Base-by-base conservation (phyloP, 441 rosid genomes). In the Arabidopsis lyrata region DNA sequence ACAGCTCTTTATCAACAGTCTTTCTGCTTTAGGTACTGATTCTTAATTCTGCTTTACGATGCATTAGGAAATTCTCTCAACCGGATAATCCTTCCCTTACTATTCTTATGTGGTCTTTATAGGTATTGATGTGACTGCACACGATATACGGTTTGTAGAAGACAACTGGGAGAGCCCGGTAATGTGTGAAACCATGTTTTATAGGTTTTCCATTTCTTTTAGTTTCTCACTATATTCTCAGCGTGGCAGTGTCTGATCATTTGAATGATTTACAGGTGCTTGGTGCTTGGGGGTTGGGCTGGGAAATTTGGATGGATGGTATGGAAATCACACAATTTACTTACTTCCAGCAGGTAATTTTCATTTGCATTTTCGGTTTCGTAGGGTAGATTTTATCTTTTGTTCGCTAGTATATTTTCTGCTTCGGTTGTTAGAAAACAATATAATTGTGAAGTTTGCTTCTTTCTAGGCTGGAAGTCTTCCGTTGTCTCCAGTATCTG, bases 301-400 rank as follows among this genome's bases (percentile, higher is more conserved):
- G 99, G 99, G 99, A 95, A 81, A 83, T 95, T 76, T 95, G 99
- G 99, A 95, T 95, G 99, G 99, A 95, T 82, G 99, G 99, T 76
- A 95, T 95, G 98, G 99, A 95, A 86, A 87, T 95, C 81, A 95
- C 99, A 18, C 99, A 95, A 50, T 95, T 95, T 86, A 95, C 99
- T 63, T 95, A 95, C 85, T 95, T 95, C 78, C 99, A 95, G 84
- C 99, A 95, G 99, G 99, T 95, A 70, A 38, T 38, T 73, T 79
- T 52, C 29, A 38, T 62, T 47, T 27, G 56, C 27, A 32, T 29
- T 36, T 52, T 52, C 9, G 18, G 16, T 6, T 16, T 38, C 16
- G 16, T 44, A 0, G 31, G 58, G 68, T 63, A 12, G 8, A 29
- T 66, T 15, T 4, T 18, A 27, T 20, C 24, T 48, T 71, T 32